Evolutionary conservation across 768 basidiomycete genomes (phyloP).

Genomic region (Amanita pseudoporphyria): DNA sequence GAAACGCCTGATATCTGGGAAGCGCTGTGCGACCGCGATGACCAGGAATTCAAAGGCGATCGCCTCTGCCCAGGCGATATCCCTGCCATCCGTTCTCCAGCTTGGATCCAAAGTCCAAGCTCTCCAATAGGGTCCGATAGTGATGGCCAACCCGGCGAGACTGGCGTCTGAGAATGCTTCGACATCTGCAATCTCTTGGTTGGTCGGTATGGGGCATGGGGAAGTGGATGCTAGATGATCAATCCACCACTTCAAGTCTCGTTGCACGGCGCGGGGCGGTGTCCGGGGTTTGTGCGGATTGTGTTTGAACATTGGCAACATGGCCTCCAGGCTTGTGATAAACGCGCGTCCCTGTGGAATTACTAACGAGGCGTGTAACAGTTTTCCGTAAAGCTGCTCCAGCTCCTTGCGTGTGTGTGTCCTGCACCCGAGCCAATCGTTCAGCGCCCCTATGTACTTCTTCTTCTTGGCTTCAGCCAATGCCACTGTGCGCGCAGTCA

Average conservation of each 20-base stretch:
- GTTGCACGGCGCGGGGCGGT: constrained; percentile 5
- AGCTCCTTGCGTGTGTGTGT: constrained; percentile 24
- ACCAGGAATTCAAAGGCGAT: constrained; percentile 30
- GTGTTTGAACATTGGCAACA: constrained; percentile 18
- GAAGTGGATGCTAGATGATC: constrained; percentile 7
- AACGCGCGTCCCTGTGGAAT: constrained; percentile 25
- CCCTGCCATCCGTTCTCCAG: constrained; percentile 20
- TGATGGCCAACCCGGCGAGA: constrained; percentile 26
- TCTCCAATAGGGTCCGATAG: too few species aligned
- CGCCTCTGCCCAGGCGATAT: constrained; percentile 39
- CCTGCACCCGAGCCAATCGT: constrained; percentile 13
- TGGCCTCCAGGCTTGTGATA: constrained; percentile 29
- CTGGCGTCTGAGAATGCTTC: constrained; percentile 15
- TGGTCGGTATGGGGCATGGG: constrained; percentile 19
- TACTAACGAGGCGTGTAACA: constrained; percentile 23
- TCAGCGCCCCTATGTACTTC: constrained; percentile 19
- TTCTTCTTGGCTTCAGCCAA: not conserved
- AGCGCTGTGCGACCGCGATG: not conserved
- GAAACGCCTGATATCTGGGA: constrained; percentile 8
- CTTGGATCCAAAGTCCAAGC: constrained; percentile 19
- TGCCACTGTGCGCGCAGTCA: constrained; percentile 13
- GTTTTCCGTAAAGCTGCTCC: constrained; percentile 29
- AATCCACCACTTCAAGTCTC: constrained; percentile 28
- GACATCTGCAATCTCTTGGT: constrained; percentile 12
- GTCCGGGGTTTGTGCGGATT: constrained; percentile 22